Base-by-base conservation (phyloP, 257 asterid genomes). In the Nemophila menziesii region DNA sequence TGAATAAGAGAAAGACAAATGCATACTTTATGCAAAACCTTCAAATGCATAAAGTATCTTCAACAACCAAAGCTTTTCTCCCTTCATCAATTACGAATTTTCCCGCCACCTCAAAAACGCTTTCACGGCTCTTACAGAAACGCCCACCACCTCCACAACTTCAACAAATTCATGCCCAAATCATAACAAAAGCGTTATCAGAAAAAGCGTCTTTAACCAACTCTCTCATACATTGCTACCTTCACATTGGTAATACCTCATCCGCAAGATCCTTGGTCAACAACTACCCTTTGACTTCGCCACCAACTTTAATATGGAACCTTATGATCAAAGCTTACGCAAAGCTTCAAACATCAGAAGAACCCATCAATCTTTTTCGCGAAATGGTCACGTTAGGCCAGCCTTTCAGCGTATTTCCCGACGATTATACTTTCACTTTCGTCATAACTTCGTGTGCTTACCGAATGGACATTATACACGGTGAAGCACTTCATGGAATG, bases 181-280 rank as follows among this genome's bases (percentile, higher is more conserved):
- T 86, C 45, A 52, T 86, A 64, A 43, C 57, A 0, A 61, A 33
- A 5, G 41, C 74, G 0, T 57, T 56, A 51, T 54, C 70, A n/a
- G 48, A 67, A 2, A 49, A 57, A 39, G 33, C 55, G 34, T 63
- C 66, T 16, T 38, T 79, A 15, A 55, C 54, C 2, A 66, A 74
- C 49, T 76, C 90, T 33, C 83, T 86, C 36, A 76, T 78, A 65
- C 94, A 69, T 55, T 74, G 80, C 47, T 82, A 82, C 58, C 81
- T 79, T 14, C 74, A 68, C 56, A 55, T 60, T 42, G 49, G 66
- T 34, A 57, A 62, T 23, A 45, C 74, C 41, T 20, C 8, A 17
- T 16, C 39, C 6, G 86, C 84, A 8, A 73, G 75, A 54, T 46
- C 43, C 52, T 29, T 86, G 51, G 67, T 81, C 55, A 27, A 66